phyloP scores from a whole-genome alignment of 805 yeast genomes.

The Yamadazyma akitaensis region DNA sequence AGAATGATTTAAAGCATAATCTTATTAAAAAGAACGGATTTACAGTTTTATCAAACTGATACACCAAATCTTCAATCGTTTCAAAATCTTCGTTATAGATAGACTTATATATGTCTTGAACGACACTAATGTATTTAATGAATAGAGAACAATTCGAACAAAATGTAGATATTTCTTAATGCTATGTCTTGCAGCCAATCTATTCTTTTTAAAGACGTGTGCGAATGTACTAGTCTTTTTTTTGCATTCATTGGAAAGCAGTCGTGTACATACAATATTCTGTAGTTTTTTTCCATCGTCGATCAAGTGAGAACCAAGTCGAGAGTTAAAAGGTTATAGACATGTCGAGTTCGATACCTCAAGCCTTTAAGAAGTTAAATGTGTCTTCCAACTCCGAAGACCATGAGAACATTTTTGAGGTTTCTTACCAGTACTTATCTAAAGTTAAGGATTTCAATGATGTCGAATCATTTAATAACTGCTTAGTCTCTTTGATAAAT shows the following conservation, averaged over 20 bases:
- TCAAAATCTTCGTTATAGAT: background rate
- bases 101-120: background rate
- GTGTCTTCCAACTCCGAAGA: conserved; percentile 27
- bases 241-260: background rate
- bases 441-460: conserved; percentile 37
- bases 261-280: conserved; percentile 1
- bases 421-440: conserved; percentile 40
- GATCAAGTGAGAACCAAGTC: conserved; percentile 2
- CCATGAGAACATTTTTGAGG: conserved; percentile 35
- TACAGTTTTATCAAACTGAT: conserved; percentile 10
- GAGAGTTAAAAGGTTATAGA: background rate
- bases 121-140: conserved; percentile 4
- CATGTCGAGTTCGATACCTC: conserved; percentile 39
- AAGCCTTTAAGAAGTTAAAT: conserved; percentile 39
- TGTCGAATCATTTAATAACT: conserved; percentile 34
- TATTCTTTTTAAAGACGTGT: no score
- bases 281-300: conserved; percentile 7
- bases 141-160: background rate
- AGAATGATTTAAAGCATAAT: conserved; percentile 31
- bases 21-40: conserved; percentile 31
- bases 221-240: no score
- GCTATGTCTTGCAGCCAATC: no score
- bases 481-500: conserved; percentile 58
- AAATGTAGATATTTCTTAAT: no score
- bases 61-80: background rate